Evolutionary conservation across 2,329 filamentous ascomycete genomes (phyloP), one percentile per base, ranked within the genome.

Genomic region (Xylariaceae sp.): DNA sequence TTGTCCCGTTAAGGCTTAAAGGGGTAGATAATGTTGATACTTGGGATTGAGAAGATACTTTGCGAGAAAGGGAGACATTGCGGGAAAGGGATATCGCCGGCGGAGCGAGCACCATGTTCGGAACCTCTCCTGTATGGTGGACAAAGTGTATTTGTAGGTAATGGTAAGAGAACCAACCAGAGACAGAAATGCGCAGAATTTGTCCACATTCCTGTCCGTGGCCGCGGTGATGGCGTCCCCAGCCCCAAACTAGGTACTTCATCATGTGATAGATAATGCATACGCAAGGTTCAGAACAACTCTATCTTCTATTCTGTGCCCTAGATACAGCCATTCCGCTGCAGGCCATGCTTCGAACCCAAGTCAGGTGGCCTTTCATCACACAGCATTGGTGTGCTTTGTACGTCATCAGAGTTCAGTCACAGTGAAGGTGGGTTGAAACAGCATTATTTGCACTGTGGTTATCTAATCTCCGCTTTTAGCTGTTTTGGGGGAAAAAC

Each of bases 101-200:
- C 23, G 24, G 31, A 28, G 24, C 43, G 47, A 56, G 34, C 5
- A 19, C 41, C 31, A 41, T 21, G 8, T 29, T 29, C 31, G 40
- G 41, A 21, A n/a, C 11, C 19, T 31, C 39, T 49, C 36, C 39
- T 57, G 33, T 7, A 29, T 23, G 46, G 50, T 16, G 16, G 41
- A 40, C 57, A 19, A 39, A 44, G 33, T 57, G 57, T 61, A 61
- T 46, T 61, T 61, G 54, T 58, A 56, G 39, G 54, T 54, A 53
- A 34, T 53, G 31, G 43, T 56, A 62, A 51, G 45, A 51, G 19
- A 33, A 29, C 46, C 50, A 46, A 34, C 39, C 43, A 50, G 17
- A 36, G 28, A 23, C 21, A 53, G 36, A 53, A 56, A 52, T 47
- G 36, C 41, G 21, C 28, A 34, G 29, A 24, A 36, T 40, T 36